Evolutionary conservation across 441 rosid genomes (phyloP), one percentile per base, ranked within the genome.

Genomic region (Lepidium campestre): DNA sequence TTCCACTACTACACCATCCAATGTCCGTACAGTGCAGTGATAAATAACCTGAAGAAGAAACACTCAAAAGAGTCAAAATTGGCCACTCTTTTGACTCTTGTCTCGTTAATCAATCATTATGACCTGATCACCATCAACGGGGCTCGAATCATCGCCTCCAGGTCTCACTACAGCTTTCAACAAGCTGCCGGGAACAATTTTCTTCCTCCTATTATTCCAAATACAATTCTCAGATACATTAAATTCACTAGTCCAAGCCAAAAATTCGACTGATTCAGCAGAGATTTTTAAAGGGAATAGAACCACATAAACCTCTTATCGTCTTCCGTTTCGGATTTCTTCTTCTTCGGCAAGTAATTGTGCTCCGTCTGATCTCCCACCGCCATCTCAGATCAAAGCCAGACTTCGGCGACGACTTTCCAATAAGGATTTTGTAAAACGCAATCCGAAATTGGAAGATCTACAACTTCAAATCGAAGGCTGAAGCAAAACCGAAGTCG

Each of bases 91-190:
- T 34, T 13, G 20, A 34, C 50, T 55, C 15, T 20, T 6, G n/a
- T 23, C 53, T 40, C 53, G 10, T 20, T 7, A 20, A 23, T 22
- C 42, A 47, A 19, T 31, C 19, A n/a, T 17, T 4, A 15, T 12
- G 61, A 95, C 99, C 96, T 95, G 99, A 80, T 95, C 98, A 78
- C 93, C 98, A 40, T 95, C 96, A 0, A 84, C 74, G 2, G 99
- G 99, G 49, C 72, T 80, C 27, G 86, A 81, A 60, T 90, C 97
- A 44, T 92, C 98, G 15, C 96, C 96, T 18, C 96, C 98, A 27
- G 98, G 91, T 68, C 97, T 87, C 75, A 90, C 80, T 78, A 84
- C 59, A 27, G 98, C 99, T 78, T 92, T 95, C 93, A 95, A 78
- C 73, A 95, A 79, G 77, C 93, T 91, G 58, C 96, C 98, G 5